Evolutionary conservation across 192 early-diverging fungal genomes (phyloP).

Genomic region (Endogone sp.): DNA sequence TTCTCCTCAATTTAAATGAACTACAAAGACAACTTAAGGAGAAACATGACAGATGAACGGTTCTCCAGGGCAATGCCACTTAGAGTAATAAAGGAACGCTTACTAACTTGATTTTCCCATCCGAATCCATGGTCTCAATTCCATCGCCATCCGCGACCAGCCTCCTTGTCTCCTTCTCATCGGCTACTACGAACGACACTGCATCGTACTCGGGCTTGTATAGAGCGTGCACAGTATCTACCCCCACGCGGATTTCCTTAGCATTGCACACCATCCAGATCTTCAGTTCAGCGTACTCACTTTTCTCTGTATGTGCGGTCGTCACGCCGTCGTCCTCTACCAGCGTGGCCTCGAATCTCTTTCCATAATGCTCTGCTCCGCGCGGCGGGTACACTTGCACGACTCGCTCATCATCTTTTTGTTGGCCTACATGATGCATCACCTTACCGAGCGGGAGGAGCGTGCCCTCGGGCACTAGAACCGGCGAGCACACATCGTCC

Average conservation of each 20-base stretch:
- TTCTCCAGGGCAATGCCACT: too few relatives aligned
- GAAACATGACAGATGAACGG: too few relatives aligned
- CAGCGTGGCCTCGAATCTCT: constrained; percentile 5
- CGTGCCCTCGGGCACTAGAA: constrained; percentile 37
- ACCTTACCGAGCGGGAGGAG: constrained; percentile 40
- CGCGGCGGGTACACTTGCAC: constrained; percentile 41
- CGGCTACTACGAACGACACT: constrained; percentile 28
- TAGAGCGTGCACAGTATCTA: constrained; percentile 18
- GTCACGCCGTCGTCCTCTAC: constrained; percentile 51
- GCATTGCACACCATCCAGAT: constrained; percentile 24
- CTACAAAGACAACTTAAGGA: too few relatives aligned
- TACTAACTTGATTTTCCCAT: too few relatives aligned
- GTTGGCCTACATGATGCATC: constrained; percentile 29
- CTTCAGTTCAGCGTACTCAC: constrained; percentile 29
- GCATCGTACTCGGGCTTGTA: constrained; percentile 30
- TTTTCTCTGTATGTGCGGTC: constrained; percentile 21
- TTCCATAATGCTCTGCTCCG: background rate
- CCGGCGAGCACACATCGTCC: constrained; percentile 25
- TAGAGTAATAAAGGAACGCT: too few relatives aligned
- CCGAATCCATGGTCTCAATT: too few relatives aligned
- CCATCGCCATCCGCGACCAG: constrained; percentile 1
- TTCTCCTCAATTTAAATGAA: too few relatives aligned
- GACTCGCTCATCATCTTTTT: constrained; percentile 32
- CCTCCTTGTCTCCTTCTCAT: constrained; percentile 1
- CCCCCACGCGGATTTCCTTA: constrained; percentile 23